phyloP scores from a whole-genome alignment of 2,329 filamentous ascomycete species.

The Phoma sp. region DNA sequence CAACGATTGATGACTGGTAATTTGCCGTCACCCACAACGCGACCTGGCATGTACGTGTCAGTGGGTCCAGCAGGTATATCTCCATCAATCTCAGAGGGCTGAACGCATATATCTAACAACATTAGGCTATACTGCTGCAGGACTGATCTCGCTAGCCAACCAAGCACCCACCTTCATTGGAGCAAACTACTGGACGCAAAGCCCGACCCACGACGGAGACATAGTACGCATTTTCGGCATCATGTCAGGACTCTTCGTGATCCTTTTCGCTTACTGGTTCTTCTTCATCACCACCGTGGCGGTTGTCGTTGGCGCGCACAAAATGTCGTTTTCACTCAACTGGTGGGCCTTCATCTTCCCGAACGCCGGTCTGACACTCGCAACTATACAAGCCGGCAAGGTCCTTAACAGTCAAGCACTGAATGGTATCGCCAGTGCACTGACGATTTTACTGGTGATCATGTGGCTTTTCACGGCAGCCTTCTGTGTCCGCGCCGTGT shows the following conservation, averaged over 20 bases:
- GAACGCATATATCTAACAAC: constrained; percentile 55
- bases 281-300: constrained; percentile 53
- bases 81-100: constrained; percentile 43
- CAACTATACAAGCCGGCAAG: constrained; percentile 63
- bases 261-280: constrained; percentile 59
- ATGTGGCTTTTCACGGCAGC: constrained; percentile 62
- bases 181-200: constrained; percentile 42
- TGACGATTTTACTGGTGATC: constrained; percentile 61
- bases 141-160: constrained; percentile 55
- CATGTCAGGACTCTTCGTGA: constrained; percentile 54
- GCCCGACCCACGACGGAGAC: constrained; percentile 41
- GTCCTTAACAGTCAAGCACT: constrained; percentile 59
- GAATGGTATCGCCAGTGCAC: constrained; percentile 59
- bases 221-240: constrained; percentile 52
- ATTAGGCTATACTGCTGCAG: constrained; percentile 45
- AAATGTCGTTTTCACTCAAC: constrained; percentile 48
- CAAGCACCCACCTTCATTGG: constrained; percentile 47
- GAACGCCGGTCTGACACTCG: constrained; percentile 67
- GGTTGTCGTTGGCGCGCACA: constrained; percentile 46
- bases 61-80: constrained; percentile 50
- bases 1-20: constrained; percentile 69
- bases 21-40: constrained; percentile 49
- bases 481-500: constrained; percentile 58
- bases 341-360: constrained; percentile 71
- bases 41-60: constrained; percentile 60